Percentiles rank a stretch among this genome's conserved stretches.
phyloP scores from a whole-genome alignment of 2,329 filamentous ascomycete species.

The Colletotrichum falcatum region DNA sequence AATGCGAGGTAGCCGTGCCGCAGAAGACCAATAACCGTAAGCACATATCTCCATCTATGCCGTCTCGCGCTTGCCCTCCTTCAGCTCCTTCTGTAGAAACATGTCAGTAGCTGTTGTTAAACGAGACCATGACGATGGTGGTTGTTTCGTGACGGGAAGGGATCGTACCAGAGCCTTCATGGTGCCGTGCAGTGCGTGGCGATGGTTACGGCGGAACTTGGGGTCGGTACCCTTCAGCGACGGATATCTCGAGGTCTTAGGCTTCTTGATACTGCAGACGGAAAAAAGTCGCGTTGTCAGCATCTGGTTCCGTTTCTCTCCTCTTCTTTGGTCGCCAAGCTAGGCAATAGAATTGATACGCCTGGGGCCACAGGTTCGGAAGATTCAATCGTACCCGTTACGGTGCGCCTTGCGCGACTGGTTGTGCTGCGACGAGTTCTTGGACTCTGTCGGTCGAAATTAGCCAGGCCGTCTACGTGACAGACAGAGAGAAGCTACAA shows the following conservation, averaged over 20 bases:
- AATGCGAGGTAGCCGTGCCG: constrained; percentile 30
- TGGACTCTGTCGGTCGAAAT: constrained; percentile 78
- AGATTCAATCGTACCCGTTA: constrained; percentile 82
- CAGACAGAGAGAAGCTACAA: constrained; percentile 45
- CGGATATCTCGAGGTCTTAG: constrained; percentile 98
- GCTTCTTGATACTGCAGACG: constrained; percentile 94
- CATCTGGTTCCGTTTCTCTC: neutral
- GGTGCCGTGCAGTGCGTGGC: constrained; percentile 99
- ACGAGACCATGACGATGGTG: neutral
- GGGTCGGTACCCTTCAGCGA: constrained; percentile 99
- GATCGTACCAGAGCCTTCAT: constrained; percentile 93
- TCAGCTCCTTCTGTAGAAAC: constrained; percentile 88
- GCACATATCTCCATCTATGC: constrained; percentile 65
- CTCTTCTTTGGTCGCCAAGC: neutral
- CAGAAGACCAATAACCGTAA: constrained; percentile 32
- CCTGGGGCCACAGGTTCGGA: neutral
- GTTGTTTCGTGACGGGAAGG: neutral
- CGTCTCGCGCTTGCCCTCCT: constrained; percentile 92
- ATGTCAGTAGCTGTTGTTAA: constrained; percentile 49
- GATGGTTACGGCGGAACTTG: constrained; percentile 99
- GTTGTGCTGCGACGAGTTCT: constrained; percentile 99
- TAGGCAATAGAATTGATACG: neutral
- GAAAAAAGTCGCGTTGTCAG: constrained; percentile 11
- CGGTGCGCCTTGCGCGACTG: constrained; percentile 98
- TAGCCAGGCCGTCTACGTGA: constrained; percentile 22